A percentile compares a stretch with the other conserved stretches of the same genome.
Conservation (phyloP, 305 asterid species). For the Fraxinus latifolia region DNA sequence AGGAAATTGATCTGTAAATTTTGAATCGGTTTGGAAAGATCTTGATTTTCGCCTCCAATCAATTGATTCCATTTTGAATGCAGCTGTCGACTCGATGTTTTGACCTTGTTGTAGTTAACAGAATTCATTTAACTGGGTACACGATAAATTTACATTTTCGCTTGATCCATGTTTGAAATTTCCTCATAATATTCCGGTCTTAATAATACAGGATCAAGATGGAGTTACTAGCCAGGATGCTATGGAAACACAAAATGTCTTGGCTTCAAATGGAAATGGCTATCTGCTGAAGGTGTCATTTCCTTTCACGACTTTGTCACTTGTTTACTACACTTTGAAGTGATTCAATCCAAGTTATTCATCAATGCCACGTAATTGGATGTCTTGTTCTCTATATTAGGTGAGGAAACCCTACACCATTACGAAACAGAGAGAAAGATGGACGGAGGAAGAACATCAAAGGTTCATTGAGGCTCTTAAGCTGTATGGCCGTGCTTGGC, state of each 20-base stretch:
- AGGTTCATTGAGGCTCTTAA: conserved; percentile 75
- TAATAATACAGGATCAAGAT: conserved; percentile 42
- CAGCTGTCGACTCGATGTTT: background rate
- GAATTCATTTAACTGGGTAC: no score
- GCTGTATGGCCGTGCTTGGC: conserved; percentile 87
- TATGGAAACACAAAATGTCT: conserved; percentile 31
- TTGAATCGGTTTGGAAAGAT: background rate
- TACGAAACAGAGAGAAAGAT: conserved; percentile 73
- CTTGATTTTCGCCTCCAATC: background rate
- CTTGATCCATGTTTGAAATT: background rate
- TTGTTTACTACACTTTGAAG: background rate
- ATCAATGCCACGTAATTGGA: conserved; percentile 28
- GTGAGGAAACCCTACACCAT: conserved; percentile 83
- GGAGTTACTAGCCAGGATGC: conserved; percentile 34
- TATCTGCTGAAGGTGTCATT: conserved; percentile 54
- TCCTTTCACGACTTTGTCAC: conserved; percentile 12
- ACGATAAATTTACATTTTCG: background rate
- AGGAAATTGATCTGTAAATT: background rate
- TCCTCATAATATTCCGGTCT: background rate
- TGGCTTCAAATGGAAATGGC: conserved; percentile 32
- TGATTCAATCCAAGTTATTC: conserved; percentile 12
- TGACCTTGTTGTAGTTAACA: background rate
- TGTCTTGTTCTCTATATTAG: conserved; percentile 34
- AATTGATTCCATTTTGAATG: background rate
- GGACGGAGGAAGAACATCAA: conserved; percentile 83